These are phyloP conservation scores for Saksenaea vasiformis DNA, from an alignment of 371 early-diverging fungal species.

Conservation along the genomic window DNA sequence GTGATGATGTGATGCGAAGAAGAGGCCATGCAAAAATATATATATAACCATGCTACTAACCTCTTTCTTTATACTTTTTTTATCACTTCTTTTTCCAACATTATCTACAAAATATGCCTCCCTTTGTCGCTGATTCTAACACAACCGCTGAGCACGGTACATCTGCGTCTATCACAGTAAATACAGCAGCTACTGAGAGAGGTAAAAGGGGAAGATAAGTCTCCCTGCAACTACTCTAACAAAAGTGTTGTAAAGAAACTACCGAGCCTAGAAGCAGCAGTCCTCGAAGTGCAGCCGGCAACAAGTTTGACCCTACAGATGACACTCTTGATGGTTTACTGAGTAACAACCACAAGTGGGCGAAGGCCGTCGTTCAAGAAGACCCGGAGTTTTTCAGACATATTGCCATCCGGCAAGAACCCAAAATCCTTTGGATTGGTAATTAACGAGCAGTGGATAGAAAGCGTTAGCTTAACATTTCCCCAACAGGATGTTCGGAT, in stretches of 20 bases:
- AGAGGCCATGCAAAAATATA: background rate
- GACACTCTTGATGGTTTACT: constrained; percentile 27
- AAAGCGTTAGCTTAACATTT: background rate
- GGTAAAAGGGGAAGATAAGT: constrained; percentile 46
- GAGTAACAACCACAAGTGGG: constrained; percentile 41
- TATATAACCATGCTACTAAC: background rate
- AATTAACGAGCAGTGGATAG: background rate
- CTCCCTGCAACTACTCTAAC: constrained; percentile 28
- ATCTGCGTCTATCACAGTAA: background rate
- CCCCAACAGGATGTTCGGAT: constrained; percentile 75
- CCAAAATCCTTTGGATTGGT: constrained; percentile 93
- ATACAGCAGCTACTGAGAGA: constrained; percentile 16
- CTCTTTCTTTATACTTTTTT: background rate
- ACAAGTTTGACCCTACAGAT: constrained; percentile 33
- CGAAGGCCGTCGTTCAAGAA: constrained; percentile 34
- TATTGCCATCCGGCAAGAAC: constrained; percentile 75
- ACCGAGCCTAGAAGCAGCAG: background rate
- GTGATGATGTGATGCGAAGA: background rate
- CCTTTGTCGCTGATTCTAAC: background rate
- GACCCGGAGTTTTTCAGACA: constrained; percentile 42
- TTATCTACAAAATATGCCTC: background rate
- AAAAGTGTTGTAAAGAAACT: background rate
- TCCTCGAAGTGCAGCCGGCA: constrained; percentile 6
- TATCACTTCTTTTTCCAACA: background rate
- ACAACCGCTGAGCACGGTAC: background rate